These are phyloP conservation scores for Coprinopsis marcescibilis DNA, from an alignment of 768 basidiomycete genomes.

Conservation along the genomic window DNA sequence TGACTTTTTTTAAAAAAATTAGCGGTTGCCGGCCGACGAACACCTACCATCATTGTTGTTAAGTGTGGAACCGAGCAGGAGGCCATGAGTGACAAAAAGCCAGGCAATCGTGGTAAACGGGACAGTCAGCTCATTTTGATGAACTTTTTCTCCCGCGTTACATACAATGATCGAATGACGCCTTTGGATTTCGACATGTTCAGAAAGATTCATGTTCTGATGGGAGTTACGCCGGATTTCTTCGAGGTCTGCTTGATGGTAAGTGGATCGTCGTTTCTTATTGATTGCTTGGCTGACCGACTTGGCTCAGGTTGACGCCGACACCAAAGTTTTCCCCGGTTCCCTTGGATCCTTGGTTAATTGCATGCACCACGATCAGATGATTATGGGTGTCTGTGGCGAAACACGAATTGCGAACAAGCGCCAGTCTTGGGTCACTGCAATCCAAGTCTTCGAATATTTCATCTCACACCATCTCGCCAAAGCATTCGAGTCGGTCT, in stretches of 20 bases:
- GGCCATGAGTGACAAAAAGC: constrained; percentile 79
- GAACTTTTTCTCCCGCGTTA: constrained; percentile 99
- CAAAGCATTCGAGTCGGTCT: constrained; percentile 98
- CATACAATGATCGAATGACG: constrained; percentile 98
- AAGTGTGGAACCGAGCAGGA: constrained; percentile 94
- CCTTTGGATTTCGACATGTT: constrained; percentile 98
- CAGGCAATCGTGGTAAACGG: constrained; percentile 96
- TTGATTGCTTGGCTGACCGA: background rate
- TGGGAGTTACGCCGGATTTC: constrained; percentile 99
- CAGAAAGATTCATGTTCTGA: constrained; percentile 90
- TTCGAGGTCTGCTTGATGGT: constrained; percentile 99
- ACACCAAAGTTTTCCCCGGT: constrained; percentile 91
- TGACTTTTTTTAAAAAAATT: constrained; percentile 9
- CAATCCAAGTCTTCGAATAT: constrained; percentile 97
- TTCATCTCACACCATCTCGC: constrained; percentile 99
- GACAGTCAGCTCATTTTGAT: constrained; percentile 98
- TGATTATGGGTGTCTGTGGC: constrained; percentile 99
- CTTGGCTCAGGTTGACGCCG: constrained; percentile 82
- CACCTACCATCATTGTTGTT: constrained; percentile 90
- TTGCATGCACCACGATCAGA: constrained; percentile 96
- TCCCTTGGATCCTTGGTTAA: constrained; percentile 91
- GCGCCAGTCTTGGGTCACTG: constrained; percentile 95
- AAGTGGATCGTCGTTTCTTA: constrained; percentile 22
- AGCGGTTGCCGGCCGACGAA: constrained; percentile 84
- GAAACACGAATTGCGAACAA: constrained; percentile 99